phyloP scores from a whole-genome alignment of 768 basidiomycete species.

The Naganishia kalamii region DNA sequence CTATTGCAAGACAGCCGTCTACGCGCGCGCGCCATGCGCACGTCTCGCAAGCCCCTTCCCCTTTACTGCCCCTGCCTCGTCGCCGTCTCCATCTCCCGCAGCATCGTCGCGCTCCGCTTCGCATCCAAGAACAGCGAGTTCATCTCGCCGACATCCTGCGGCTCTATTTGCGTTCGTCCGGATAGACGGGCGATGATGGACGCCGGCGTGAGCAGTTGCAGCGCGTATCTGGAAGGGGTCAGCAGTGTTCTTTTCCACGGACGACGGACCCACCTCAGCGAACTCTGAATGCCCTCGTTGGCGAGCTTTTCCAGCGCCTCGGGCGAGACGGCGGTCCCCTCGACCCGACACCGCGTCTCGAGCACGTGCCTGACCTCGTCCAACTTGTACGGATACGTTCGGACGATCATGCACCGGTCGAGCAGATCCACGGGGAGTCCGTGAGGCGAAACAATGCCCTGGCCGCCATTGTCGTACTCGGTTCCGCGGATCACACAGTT shows the following conservation, averaged over 20 bases:
- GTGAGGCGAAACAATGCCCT: slow-evolving; percentile 81
- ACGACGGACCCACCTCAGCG: slow-evolving; percentile 58
- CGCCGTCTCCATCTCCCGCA: slow-evolving; percentile 27
- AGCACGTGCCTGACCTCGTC: slow-evolving; percentile 83
- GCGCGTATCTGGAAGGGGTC: slow-evolving; percentile 58
- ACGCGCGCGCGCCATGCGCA: too few species aligned
- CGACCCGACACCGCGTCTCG: slow-evolving; percentile 75
- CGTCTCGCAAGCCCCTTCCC: too few species aligned
- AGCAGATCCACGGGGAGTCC: slow-evolving; percentile 89
- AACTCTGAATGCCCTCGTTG: slow-evolving; percentile 71
- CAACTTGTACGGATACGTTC: slow-evolving; percentile 73
- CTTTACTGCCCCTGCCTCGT: neutral
- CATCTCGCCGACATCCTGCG: slow-evolving; percentile 90
- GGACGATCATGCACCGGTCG: slow-evolving; percentile 92
- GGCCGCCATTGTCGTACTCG: slow-evolving; percentile 47
- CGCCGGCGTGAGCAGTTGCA: slow-evolving; percentile 85
- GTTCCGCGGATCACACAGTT: slow-evolving; percentile 89
- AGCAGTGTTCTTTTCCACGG: neutral
- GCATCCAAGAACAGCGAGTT: slow-evolving; percentile 92
- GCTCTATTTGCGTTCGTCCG: slow-evolving; percentile 71
- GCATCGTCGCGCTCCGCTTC: slow-evolving; percentile 50
- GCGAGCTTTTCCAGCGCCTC: slow-evolving; percentile 76
- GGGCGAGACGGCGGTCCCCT: slow-evolving; percentile 68
- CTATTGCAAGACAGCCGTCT: too few species aligned
- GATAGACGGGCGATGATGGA: slow-evolving; percentile 73